phyloP scores from a whole-genome alignment of 257 asterid species.

The Solanum acaule region DNA sequence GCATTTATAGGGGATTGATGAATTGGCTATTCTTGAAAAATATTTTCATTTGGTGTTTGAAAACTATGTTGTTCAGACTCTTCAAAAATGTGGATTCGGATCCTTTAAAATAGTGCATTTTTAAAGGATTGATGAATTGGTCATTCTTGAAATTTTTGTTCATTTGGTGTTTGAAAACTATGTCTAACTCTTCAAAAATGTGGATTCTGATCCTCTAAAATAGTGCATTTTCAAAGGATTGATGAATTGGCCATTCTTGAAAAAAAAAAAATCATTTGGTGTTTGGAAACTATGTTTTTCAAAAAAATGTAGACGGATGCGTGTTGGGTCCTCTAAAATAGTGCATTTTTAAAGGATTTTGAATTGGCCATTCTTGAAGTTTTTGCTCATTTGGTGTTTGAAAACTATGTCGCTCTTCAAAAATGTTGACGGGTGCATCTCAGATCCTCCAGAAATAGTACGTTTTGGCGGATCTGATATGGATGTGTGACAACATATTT shows the following conservation, averaged over 20 bases:
- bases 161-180: neutral
- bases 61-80: neutral
- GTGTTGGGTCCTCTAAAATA: no score
- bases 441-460: neutral
- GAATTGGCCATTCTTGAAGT: neutral
- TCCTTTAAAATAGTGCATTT: neutral
- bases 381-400: neutral
- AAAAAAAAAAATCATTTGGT: no score
- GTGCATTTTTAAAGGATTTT: no score
- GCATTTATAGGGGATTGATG: neutral
- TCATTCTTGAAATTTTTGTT: neutral
- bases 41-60: neutral
- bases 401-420: neutral
- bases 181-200: neutral
- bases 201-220: no score
- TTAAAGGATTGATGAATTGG: neutral
- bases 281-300: no score
- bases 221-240: no score
- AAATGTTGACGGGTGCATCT: neutral
- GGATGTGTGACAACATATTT: accelerated
- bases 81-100: neutral
- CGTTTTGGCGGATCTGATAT: neutral
- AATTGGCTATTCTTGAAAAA: neutral
- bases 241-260: no score
- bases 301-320: no score